Percentiles rank a stretch among this genome's conserved stretches.
Conservation (phyloP, 768 basidiomycete species). For the Cystofilobasidium bisporidii region DNA sequence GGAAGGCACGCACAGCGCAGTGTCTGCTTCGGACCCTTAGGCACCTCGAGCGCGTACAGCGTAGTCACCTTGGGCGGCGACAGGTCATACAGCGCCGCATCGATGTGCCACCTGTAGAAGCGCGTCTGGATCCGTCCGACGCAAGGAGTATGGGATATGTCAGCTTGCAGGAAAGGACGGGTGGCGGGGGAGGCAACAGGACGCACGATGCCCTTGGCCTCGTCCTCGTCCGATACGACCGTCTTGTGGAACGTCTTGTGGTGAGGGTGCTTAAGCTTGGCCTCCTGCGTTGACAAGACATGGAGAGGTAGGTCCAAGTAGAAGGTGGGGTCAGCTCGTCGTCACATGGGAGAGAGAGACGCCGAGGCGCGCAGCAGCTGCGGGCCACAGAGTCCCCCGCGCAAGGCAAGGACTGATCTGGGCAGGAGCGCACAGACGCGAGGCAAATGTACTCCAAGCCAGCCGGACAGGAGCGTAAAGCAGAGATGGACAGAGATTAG, state of each 20-base stretch:
- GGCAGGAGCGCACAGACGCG: too few relatives aligned
- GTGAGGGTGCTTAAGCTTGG: constrained; percentile 72
- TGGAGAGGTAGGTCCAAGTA: too few relatives aligned
- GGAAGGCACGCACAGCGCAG: constrained; percentile 20
- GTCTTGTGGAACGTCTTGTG: constrained; percentile 84
- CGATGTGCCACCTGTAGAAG: constrained; percentile 53
- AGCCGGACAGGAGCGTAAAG: background rate
- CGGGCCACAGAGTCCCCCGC: too few relatives aligned
- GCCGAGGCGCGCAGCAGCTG: too few relatives aligned
- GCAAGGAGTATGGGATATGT: background rate
- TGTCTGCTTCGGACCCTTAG: constrained; percentile 54
- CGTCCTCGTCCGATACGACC: constrained; percentile 60
- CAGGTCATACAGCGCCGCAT: constrained; percentile 48
- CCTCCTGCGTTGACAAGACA: constrained; percentile 34
- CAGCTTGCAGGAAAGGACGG: constrained; percentile 3
- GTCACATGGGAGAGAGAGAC: too few relatives aligned
- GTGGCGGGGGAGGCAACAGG: background rate
- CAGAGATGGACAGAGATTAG: constrained; percentile 13
- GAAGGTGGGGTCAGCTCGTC: too few relatives aligned
- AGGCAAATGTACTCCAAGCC: too few relatives aligned
- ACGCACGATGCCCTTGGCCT: constrained; percentile 54
- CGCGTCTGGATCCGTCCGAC: constrained; percentile 6
- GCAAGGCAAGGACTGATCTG: too few relatives aligned
- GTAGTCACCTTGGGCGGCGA: constrained; percentile 66
- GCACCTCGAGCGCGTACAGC: constrained; percentile 67